phyloP scores from a whole-genome alignment of 306 rosid species.

The Alnus rubra region DNA sequence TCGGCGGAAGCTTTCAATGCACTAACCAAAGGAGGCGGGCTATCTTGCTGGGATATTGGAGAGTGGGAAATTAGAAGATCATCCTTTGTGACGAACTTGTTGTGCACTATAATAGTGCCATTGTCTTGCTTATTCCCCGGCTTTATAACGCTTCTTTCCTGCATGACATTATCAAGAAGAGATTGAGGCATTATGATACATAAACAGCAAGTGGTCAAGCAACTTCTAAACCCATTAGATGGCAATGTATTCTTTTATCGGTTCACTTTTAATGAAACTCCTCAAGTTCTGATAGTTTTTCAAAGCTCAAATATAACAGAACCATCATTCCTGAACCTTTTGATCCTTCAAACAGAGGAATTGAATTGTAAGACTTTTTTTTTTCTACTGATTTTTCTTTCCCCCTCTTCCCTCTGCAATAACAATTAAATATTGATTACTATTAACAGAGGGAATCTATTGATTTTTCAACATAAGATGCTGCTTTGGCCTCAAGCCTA shows the following conservation, averaged over 20 bases:
- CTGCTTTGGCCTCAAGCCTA: not conserved
- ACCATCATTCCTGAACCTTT: not conserved
- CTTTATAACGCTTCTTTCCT: constrained; percentile 35
- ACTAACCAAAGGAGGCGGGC: constrained; percentile 56
- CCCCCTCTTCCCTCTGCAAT: too few relatives aligned
- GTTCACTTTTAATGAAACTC: not conserved
- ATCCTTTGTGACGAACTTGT: constrained; percentile 24
- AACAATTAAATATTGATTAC: not conserved
- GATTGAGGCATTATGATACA: not conserved
- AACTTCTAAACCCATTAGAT: not conserved
- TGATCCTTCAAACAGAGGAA: not conserved
- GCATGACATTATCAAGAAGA: constrained; percentile 14
- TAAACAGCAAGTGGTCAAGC: not conserved
- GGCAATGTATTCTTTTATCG: not conserved
- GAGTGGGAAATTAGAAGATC: constrained; percentile 11
- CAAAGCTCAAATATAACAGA: not conserved
- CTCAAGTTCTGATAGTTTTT: not conserved
- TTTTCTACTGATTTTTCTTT: not conserved
- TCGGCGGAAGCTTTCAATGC: constrained; percentile 75
- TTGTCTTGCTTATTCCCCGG: constrained; percentile 17
- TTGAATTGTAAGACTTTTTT: not conserved
- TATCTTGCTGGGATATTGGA: constrained; percentile 25
- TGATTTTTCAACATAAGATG: not conserved
- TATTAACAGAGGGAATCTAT: not conserved
- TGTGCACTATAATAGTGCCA: constrained; percentile 13